These are phyloP conservation scores for Naganishia cerealis DNA, from an alignment of 1,284 basidiomycete genomes.

Conservation along the genomic window DNA sequence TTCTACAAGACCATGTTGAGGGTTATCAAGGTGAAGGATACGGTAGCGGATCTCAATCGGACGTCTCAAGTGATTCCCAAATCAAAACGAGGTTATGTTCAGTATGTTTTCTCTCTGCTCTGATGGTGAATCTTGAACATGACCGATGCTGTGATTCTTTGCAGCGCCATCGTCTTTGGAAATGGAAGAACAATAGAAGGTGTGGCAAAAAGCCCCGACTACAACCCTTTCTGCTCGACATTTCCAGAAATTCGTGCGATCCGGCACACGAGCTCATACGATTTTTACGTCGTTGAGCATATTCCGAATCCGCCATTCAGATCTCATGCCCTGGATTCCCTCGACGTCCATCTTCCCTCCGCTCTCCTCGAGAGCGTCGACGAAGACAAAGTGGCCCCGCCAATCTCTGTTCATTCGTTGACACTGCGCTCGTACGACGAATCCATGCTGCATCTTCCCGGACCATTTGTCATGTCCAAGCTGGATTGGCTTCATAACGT, in stretches of 20 bases:
- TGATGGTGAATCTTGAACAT: background rate
- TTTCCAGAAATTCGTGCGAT: slow-evolving; percentile 13
- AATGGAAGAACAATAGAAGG: slow-evolving; percentile 16
- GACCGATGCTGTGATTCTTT: background rate
- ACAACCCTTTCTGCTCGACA: background rate
- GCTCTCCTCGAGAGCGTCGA: slow-evolving; percentile 8
- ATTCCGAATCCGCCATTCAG: slow-evolving; percentile 15
- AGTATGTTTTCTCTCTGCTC: background rate
- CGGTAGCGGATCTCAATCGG: background rate
- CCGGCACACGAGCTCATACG: slow-evolving; percentile 10
- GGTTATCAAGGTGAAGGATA: slow-evolving; percentile 21
- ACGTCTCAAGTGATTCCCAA: background rate
- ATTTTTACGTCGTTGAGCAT: slow-evolving; percentile 14
- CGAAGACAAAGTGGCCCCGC: background rate
- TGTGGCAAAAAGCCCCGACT: slow-evolving; percentile 18
- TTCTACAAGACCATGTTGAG: slow-evolving; percentile 11
- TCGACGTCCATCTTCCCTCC: slow-evolving; percentile 19
- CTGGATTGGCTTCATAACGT: slow-evolving; percentile 23
- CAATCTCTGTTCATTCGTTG: slow-evolving; percentile 13
- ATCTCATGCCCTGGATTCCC: slow-evolving; percentile 10
- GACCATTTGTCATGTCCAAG: slow-evolving; percentile 8
- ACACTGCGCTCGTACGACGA: slow-evolving; percentile 22
- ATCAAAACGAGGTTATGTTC: slow-evolving; percentile 17
- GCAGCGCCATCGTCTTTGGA: slow-evolving; percentile 22
- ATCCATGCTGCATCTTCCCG: slow-evolving; percentile 25